Conservation (phyloP, 352 stramenopile species). For the Thraustochytrium sp. region DNA sequence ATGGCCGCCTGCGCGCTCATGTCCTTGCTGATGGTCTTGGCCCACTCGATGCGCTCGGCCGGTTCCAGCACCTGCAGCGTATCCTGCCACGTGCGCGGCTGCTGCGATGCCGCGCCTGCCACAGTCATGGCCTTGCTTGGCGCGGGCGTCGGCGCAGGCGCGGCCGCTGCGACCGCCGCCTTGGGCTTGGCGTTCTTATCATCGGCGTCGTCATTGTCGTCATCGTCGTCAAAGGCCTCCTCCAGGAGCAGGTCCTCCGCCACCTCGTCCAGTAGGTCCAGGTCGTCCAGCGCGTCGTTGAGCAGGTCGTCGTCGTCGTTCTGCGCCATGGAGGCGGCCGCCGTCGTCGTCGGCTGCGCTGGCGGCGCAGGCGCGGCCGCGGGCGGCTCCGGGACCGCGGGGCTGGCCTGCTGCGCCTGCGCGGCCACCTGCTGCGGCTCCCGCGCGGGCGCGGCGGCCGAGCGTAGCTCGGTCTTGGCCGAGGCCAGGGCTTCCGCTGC, state of each 20-base stretch:
- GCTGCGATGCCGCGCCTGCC: neutral
- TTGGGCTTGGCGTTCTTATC: neutral
- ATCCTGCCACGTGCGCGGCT: neutral
- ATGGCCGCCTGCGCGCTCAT: neutral
- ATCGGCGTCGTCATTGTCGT: neutral
- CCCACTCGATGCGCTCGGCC: slow-evolving; percentile 25
- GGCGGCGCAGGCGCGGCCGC: neutral
- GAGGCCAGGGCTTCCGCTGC: neutral
- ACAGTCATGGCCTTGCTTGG: too few relatives aligned
- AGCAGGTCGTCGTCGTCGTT: slow-evolving; percentile 10
- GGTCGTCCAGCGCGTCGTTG: neutral
- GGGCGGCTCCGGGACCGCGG: too few relatives aligned
- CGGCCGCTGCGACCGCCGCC: too few relatives aligned
- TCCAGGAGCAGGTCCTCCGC: neutral
- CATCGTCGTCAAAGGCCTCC: neutral
- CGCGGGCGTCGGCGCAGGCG: too few relatives aligned
- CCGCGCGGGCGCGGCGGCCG: too few relatives aligned
- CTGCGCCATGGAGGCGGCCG: neutral
- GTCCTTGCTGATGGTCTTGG: slow-evolving; percentile 35
- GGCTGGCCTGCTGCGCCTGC: too few relatives aligned
- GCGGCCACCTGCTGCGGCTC: neutral
- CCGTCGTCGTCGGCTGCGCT: neutral
- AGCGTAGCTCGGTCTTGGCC: too few relatives aligned
- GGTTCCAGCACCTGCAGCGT: slow-evolving; percentile 1
- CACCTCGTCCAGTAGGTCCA: slow-evolving; percentile 1